A percentile compares a stretch with the other conserved stretches of the same genome.
Evolutionary conservation across 2,329 filamentous ascomycete species (phyloP).

Genomic region (Beauveria sp.): DNA sequence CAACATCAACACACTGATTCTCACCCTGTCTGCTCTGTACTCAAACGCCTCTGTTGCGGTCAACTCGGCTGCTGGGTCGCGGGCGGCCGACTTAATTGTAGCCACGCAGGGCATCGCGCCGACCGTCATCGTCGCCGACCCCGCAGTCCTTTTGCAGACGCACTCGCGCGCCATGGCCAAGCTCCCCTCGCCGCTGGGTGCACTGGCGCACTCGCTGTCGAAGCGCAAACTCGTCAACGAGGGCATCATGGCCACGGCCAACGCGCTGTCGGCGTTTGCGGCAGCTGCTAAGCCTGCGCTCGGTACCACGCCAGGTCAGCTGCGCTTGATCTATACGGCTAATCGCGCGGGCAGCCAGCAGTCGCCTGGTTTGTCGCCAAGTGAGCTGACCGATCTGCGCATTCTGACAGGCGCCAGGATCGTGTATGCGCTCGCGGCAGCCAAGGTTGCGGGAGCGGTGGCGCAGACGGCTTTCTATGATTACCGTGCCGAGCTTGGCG

Average conservation of each 20-base stretch:
- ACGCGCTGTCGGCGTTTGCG: constrained; percentile 39
- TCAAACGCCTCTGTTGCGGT: constrained; percentile 79
- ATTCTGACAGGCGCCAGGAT: constrained; percentile 74
- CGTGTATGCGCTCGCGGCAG: constrained; percentile 75
- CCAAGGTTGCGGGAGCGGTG: constrained; percentile 82
- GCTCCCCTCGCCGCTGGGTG: constrained; percentile 55
- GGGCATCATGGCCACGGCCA: constrained; percentile 62
- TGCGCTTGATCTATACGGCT: constrained; percentile 74
- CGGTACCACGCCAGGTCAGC: constrained; percentile 59
- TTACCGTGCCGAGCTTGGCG: constrained; percentile 53
- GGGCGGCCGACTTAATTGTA: constrained; percentile 60
- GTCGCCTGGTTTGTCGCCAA: constrained; percentile 58
- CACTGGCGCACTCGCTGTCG: constrained; percentile 63
- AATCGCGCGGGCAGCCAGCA: constrained; percentile 61
- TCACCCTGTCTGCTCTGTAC: constrained; percentile 77
- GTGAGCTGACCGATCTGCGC: constrained; percentile 70
- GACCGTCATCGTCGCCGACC: constrained; percentile 73
- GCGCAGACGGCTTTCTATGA: constrained; percentile 82
- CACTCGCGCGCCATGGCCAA: constrained; percentile 55
- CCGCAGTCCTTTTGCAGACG: constrained; percentile 61
- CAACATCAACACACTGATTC: constrained; percentile 67
- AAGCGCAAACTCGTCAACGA: constrained; percentile 59
- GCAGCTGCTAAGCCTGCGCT: constrained; percentile 53
- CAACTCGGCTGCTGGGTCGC: constrained; percentile 73
- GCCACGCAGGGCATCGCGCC: constrained; percentile 70